Percentiles rank a stretch among this genome's conserved stretches.
These are phyloP conservation scores for Neocucurbitaria cava DNA, from an alignment of 2,329 filamentous ascomycete genomes.

Conservation along the genomic window DNA sequence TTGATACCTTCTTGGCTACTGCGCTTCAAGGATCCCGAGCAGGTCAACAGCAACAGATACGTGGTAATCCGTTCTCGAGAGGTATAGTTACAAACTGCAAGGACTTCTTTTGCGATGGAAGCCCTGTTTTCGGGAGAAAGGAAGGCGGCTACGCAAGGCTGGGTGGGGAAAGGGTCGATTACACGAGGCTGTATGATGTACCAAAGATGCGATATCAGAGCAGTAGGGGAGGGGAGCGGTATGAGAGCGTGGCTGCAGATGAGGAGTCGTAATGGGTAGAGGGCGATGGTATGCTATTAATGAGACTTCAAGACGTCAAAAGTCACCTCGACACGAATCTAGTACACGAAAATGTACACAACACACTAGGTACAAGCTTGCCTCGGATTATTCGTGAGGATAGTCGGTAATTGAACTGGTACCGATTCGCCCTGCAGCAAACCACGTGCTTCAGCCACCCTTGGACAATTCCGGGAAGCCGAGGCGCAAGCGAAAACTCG, in stretches of 20 bases:
- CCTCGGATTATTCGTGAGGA: background rate
- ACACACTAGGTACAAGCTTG: no score
- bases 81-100: slow-evolving; percentile 88
- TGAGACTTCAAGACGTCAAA: background rate
- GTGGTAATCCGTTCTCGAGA: slow-evolving; percentile 82
- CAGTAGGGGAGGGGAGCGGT: slow-evolving; percentile 43
- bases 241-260: slow-evolving; percentile 64
- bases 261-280: slow-evolving; percentile 29
- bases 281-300: background rate
- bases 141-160: slow-evolving; percentile 78
- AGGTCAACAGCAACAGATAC: slow-evolving; percentile 52
- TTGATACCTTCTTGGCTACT: slow-evolving; percentile 93
- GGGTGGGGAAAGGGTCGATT: slow-evolving; percentile 82
- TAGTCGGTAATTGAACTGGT: background rate
- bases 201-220: slow-evolving; percentile 71
- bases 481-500: slow-evolving; percentile 30
- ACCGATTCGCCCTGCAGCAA: slow-evolving; percentile 1
- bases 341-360: background rate
- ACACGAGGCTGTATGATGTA: slow-evolving; percentile 87
- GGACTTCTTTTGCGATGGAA: slow-evolving; percentile 95
- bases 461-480: slow-evolving; percentile 14
- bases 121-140: slow-evolving; percentile 77
- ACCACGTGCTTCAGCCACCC: background rate
- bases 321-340: no score
- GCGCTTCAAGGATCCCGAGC: slow-evolving; percentile 74